Conservation (phyloP, 164 flowering plant genomes). For the Magnolia sinica region DNA sequence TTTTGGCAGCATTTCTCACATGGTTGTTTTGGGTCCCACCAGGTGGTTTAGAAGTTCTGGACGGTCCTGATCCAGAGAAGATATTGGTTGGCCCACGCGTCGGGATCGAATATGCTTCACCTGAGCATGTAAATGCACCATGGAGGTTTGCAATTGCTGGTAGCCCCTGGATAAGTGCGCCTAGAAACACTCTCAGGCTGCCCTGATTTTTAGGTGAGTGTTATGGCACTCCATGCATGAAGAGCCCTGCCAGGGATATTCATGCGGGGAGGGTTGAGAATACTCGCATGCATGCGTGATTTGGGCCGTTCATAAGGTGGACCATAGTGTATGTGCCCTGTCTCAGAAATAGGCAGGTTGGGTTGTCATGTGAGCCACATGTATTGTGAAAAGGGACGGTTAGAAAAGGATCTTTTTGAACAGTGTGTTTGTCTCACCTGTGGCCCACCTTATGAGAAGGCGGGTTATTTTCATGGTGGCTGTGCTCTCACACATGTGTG, state of each 20-base stretch:
- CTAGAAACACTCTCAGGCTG: constrained; percentile 70
- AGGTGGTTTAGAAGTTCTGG: constrained; percentile 92
- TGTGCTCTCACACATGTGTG: too few relatives aligned
- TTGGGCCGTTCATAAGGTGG: too few relatives aligned
- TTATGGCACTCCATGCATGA: background rate
- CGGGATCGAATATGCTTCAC: constrained; percentile 90
- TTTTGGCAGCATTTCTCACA: constrained; percentile 6
- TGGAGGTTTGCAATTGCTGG: constrained; percentile 97
- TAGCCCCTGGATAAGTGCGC: constrained; percentile 92
- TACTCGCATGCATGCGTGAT: too few relatives aligned
- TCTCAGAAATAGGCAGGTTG: too few relatives aligned
- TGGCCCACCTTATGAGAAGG: too few relatives aligned
- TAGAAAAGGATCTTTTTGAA: too few relatives aligned
- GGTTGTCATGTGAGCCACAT: too few relatives aligned
- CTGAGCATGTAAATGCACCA: constrained; percentile 76
- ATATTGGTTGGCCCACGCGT: constrained; percentile 89
- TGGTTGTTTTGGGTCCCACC: constrained; percentile 2
- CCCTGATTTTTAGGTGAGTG: constrained; percentile 19
- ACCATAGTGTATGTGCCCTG: too few relatives aligned
- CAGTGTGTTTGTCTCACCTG: too few relatives aligned
- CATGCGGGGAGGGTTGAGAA: too few relatives aligned
- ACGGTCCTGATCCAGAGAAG: constrained; percentile 85
- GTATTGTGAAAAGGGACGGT: too few relatives aligned
- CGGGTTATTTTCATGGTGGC: too few relatives aligned
- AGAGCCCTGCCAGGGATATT: background rate